Evolutionary conservation across 179 eudicot species (phyloP).

Genomic region (Spergularia azorica): DNA sequence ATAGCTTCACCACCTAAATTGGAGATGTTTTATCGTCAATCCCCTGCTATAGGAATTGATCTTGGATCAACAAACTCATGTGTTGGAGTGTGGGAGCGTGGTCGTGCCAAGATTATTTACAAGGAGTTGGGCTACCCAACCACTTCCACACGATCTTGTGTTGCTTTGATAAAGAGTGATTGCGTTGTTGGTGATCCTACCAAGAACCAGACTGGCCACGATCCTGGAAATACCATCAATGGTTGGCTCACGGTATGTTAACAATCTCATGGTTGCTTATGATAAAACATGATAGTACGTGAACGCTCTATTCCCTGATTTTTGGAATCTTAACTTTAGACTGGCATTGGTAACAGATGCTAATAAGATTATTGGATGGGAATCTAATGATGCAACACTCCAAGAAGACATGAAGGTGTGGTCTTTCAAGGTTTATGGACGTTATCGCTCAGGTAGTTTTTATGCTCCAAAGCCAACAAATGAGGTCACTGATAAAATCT

Average conservation of each 20-base stretch:
- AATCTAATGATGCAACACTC: background rate
- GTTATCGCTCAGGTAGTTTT: background rate
- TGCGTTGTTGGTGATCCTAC: background rate
- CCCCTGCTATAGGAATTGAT: background rate
- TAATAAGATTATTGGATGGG: slow-evolving; percentile 3
- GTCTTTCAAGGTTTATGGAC: background rate
- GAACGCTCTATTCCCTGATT: too few relatives aligned
- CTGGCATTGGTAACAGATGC: background rate
- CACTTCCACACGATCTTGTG: background rate
- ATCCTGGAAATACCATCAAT: background rate
- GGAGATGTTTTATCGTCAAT: too few relatives aligned
- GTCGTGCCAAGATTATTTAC: background rate
- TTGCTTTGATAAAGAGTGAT: background rate
- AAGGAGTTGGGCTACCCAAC: background rate
- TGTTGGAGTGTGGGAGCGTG: background rate
- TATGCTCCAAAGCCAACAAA: background rate
- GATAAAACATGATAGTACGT: too few relatives aligned
- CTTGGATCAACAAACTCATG: background rate
- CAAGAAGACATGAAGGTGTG: background rate
- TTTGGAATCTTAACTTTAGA: too few relatives aligned
- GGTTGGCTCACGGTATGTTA: too few relatives aligned
- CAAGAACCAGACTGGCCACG: background rate
- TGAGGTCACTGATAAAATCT: background rate
- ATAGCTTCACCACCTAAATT: too few relatives aligned
- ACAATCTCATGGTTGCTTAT: too few relatives aligned